Conservation (phyloP, 75 land plant species). For the Cunninghamia lanceolata region DNA sequence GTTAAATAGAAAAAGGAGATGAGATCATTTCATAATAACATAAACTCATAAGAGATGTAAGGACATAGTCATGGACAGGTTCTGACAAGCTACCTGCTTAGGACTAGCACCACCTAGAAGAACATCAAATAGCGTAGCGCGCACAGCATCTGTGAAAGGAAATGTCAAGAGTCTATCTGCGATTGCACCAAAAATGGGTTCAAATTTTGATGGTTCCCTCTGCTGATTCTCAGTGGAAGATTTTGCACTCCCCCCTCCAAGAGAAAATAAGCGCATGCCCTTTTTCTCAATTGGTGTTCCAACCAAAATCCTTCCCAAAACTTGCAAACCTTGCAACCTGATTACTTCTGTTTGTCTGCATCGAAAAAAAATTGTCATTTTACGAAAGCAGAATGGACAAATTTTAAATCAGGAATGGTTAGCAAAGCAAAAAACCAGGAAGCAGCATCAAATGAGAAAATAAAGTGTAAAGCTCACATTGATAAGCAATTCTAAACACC, state of each 20-base stretch:
- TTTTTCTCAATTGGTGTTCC: constrained; percentile 79
- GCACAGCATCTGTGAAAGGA: constrained; percentile 71
- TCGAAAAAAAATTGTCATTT: not conserved
- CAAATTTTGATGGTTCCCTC: constrained; percentile 33
- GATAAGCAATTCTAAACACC: not conserved
- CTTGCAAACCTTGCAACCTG: constrained; percentile 82
- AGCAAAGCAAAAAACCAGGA: not conserved
- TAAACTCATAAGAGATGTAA: not conserved
- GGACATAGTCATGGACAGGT: not conserved
- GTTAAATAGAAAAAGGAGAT: not conserved
- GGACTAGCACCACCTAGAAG: constrained; percentile 97
- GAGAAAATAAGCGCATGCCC: constrained; percentile 50
- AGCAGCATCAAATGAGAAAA: not conserved
- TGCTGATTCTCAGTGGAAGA: constrained; percentile 40
- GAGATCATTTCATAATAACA: not conserved
- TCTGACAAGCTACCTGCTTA: constrained; percentile 67
- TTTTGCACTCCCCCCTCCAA: constrained; percentile 54
- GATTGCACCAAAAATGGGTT: constrained; percentile 55
- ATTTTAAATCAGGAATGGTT: not conserved
- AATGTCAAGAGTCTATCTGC: constrained; percentile 67
- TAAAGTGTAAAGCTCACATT: not conserved
- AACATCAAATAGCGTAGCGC: constrained; percentile 89
- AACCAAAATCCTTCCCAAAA: constrained; percentile 77
- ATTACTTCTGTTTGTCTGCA: constrained; percentile 74
- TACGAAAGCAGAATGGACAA: not conserved